Evolutionary conservation across 1,284 basidiomycete genomes (phyloP), one percentile per base, ranked within the genome.

Genomic region (Leccinum huronense): DNA sequence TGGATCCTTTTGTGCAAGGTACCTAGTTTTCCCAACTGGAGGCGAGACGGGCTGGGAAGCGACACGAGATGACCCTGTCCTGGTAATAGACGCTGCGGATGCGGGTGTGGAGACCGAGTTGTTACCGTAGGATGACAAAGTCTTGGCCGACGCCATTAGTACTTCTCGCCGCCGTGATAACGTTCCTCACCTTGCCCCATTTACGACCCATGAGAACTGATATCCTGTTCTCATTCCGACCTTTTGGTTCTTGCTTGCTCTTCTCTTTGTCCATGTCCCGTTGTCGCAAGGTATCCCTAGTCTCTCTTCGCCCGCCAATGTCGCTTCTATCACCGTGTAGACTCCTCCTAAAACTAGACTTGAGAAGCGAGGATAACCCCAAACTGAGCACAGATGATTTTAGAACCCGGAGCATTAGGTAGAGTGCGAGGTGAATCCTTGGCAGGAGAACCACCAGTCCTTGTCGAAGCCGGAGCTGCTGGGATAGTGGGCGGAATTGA

Each of bases 161-260:
- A 58, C 42, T 63, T 58, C 27, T 51, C 36, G n/a, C 59, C 19
- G 23, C 2, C 33, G 63, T 63, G 51, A 65, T 58, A 62, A 64
- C 36, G 59, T 65, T 66, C 60, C 61, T 42, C 59, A 96, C 95
- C 87, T 97, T 97, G 77, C 96, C 95, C 64, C 96, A 83, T 74
- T 91, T 95, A 71, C 95, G 82, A 34, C 93, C 91, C 81, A 95
- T 94, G 71, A 97, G 82, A 34, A 90, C 90, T 8, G 91, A 93
- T 70, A 94, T 93, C 72, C 91, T 83, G 73, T 92, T 92, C 76
- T 94, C 90, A 67, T 89, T 90, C 56, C 90, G 81, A 72, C 93
- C 90, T 77, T 92, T 93, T 64, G 89, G 85, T 62, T 93, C 90
- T 71, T 90, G 90, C 79, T 88, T 90, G 69, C 79, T 77, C 72